Percentiles rank a stretch among this genome's conserved stretches.
These are phyloP conservation scores for Fraxinus paxiana DNA, from an alignment of 305 asterid species.

Conservation along the genomic window DNA sequence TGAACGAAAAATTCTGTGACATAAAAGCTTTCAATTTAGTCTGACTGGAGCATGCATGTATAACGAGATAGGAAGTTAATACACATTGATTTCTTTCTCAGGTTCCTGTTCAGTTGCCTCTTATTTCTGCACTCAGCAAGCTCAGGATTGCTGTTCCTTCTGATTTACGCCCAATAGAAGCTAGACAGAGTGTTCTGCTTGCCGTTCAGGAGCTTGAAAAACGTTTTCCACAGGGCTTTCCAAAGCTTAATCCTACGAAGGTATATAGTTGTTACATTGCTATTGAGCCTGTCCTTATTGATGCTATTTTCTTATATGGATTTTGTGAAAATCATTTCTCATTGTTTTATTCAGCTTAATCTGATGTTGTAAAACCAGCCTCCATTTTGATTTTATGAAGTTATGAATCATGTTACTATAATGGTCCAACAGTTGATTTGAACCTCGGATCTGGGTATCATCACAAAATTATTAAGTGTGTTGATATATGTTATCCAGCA, in stretches of 20 bases:
- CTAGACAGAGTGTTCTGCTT: constrained; percentile 74
- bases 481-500: not conserved
- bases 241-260: constrained; percentile 88
- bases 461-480: not conserved
- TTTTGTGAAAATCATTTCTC: constrained; percentile 5
- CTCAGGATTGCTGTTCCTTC: constrained; percentile 80
- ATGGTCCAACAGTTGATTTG: constrained; percentile 9
- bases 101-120: constrained; percentile 96
- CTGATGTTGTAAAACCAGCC: not conserved
- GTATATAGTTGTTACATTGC: constrained; percentile 36
- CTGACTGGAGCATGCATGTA: constrained; percentile 14
- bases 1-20: not conserved
- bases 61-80: constrained; percentile 2
- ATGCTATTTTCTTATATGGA: constrained; percentile 11
- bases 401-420: not conserved
- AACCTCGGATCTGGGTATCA: not conserved
- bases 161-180: constrained; percentile 83
- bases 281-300: constrained; percentile 19
- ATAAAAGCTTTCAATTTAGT: not conserved
- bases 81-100: constrained; percentile 30
- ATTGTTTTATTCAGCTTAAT: constrained; percentile 9
- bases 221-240: constrained; percentile 89
- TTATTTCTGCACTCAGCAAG: constrained; percentile 84
- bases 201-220: constrained; percentile 84
- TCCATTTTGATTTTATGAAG: not conserved